Percentiles rank a stretch among this genome's conserved stretches.
Conservation (phyloP, 2,329 filamentous ascomycete species). For the Nemania diffusa region DNA sequence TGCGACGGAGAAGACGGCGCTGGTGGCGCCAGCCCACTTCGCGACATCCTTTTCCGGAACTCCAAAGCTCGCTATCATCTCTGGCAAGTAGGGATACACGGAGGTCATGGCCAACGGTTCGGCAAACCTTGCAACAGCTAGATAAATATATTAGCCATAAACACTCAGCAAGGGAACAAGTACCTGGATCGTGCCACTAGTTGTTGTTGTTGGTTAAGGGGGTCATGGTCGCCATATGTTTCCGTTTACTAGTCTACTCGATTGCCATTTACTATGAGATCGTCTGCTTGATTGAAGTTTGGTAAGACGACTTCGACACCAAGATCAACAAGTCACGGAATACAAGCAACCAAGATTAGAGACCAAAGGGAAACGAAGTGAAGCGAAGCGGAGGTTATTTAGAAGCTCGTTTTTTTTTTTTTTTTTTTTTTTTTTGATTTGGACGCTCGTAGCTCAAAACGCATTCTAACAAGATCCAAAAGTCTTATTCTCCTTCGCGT, state of each 20-base stretch:
- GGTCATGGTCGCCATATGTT: neutral
- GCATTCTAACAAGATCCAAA: conserved; percentile 1
- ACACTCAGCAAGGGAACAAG: conserved; percentile 36
- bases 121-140: conserved; percentile 81
- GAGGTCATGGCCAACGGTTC: conserved; percentile 79
- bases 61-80: conserved; percentile 85
- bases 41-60: conserved; percentile 77
- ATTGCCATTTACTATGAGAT: conserved; percentile 24
- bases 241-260: conserved; percentile 17
- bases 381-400: neutral
- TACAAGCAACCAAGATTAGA: conserved; percentile 21
- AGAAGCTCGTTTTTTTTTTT: conserved; percentile 1
- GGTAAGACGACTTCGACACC: conserved; percentile 41
- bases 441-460: conserved; percentile 1
- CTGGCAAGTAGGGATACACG: conserved; percentile 76
- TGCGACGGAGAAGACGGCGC: conserved; percentile 75
- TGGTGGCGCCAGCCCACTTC: conserved; percentile 81
- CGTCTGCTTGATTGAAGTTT: conserved; percentile 37
- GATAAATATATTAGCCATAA: conserved; percentile 49
- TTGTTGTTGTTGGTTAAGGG: neutral
- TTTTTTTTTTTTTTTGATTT: conserved; percentile 16
- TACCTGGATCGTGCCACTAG: conserved; percentile 40
- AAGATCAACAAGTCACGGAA: conserved; percentile 44
- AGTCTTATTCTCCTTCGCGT: neutral
- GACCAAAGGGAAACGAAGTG: neutral